Evolutionary conservation across 805 yeast species (phyloP).

Genomic region (Groenewaldozyma tartarivorans): DNA sequence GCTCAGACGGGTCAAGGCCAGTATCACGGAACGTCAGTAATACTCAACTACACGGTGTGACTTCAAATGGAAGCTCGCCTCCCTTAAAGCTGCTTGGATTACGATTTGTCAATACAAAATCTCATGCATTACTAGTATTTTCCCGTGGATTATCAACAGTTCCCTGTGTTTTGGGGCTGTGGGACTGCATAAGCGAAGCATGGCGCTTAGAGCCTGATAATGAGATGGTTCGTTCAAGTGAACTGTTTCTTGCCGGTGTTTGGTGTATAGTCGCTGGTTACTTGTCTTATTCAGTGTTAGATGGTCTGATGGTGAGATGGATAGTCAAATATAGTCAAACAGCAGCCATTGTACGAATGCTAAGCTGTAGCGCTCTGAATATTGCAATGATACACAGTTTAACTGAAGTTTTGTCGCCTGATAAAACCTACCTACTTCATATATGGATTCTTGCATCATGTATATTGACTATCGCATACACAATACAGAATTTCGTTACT

Average conservation of each 20-base stretch:
- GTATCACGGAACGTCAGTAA: background rate
- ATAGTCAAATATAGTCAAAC: constrained; percentile 79
- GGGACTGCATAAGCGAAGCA: constrained; percentile 28
- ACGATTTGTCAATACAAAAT: constrained; percentile 61
- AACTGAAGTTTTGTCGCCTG: constrained; percentile 58
- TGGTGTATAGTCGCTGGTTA: constrained; percentile 91
- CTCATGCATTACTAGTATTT: constrained; percentile 66
- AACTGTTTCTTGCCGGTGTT: constrained; percentile 71
- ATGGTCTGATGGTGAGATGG: constrained; percentile 86
- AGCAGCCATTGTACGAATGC: constrained; percentile 81
- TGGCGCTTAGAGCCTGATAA: constrained; percentile 22
- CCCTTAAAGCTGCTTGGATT: constrained; percentile 53
- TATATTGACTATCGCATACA: constrained; percentile 67
- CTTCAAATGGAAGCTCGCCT: constrained; percentile 10
- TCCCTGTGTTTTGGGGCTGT: constrained; percentile 49
- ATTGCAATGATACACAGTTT: constrained; percentile 62
- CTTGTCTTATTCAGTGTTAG: constrained; percentile 72
- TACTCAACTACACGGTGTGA: constrained; percentile 3
- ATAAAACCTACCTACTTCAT: constrained; percentile 65
- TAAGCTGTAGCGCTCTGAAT: constrained; percentile 69
- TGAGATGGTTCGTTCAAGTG: constrained; percentile 62
- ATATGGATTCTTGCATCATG: constrained; percentile 91
- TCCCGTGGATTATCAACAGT: constrained; percentile 64
- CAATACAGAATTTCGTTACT: constrained; percentile 80
- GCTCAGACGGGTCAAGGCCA: constrained; percentile 1